Evolutionary conservation across 208 protist species (phyloP).

Genomic region (Tritrichomonas foetus): DNA sequence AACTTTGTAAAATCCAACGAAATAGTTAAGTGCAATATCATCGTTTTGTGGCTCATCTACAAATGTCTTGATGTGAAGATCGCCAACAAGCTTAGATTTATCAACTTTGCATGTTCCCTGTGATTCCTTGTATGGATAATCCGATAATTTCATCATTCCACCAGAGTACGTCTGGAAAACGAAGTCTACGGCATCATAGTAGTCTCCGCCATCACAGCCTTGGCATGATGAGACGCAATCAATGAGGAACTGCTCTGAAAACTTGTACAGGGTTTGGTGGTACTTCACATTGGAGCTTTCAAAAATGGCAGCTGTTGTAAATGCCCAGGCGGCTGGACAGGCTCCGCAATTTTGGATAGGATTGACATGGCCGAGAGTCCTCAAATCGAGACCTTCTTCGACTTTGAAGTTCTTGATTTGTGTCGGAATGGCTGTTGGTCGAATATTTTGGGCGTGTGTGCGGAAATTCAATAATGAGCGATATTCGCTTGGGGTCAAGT

Average conservation of each 20-base stretch:
- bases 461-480: neutral
- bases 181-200: neutral
- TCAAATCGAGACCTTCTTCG: too few relatives aligned
- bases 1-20: neutral
- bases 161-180: neutral
- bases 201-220: neutral
- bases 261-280: neutral
- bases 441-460: too few relatives aligned
- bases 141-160: neutral
- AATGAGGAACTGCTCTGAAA: constrained; percentile 40
- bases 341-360: constrained; percentile 28
- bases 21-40: neutral
- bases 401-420: too few relatives aligned
- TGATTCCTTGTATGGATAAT: neutral
- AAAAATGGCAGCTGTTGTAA: neutral
- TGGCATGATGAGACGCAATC: constrained; percentile 37
- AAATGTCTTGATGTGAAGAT: too few relatives aligned
- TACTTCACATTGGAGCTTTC: neutral
- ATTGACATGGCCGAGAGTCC: too few relatives aligned
- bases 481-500: neutral
- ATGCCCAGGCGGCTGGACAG: constrained; percentile 64
- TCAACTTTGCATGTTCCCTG: neutral
- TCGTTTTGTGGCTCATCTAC: neutral
- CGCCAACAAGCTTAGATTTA: neutral
- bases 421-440: too few relatives aligned